Evolutionary conservation across 2,329 filamentous ascomycete genomes (phyloP), one percentile per base, ranked within the genome.

Genomic region (Clonostachys byssicola): DNA sequence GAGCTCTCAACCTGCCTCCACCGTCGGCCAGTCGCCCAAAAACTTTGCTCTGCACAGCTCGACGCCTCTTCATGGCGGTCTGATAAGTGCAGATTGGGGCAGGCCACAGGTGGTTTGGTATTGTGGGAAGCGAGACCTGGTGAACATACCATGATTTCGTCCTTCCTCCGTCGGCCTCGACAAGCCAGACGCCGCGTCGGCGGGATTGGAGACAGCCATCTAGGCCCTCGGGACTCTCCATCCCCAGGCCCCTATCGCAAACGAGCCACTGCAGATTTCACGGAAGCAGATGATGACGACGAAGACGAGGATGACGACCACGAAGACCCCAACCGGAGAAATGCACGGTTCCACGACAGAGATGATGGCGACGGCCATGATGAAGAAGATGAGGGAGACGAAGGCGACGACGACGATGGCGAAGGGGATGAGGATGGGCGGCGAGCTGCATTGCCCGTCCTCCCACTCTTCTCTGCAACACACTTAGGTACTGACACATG

Each of bases 391-490:
- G 67, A 65, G 5, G 61, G 66, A 8, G 57, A 58, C 34, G 76
- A 80, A 54, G 71, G 72, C 42, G 69, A 69, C 5, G 73, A 72
- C 12, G 70, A 70, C 33, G 67, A 66, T 5, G 61, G 66, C 6
- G 57, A 58, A 34, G 76, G 80, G 54, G 61, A 67, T 8, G 58
- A 67, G 12, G 60, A 62, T 30, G 56, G 54, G 23, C 52, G 51
- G 35, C 46, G 55, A 23, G 54, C 57, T 38, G 53, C 50, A 47
- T 61, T 63, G 54, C 70, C 70, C 20, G 60, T 80, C 41, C 73
- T 95, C 51, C 90, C 90, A 43, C 83, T 95, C 47, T 95, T 95
- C 65, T 91, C 88, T 42, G 80, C 87, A 18, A 80, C 81, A 47
- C 85, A 92, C 66, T 77, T 95, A 54, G 88, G 88, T 90, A 74